Percentiles rank a stretch among this genome's conserved stretches.
Evolutionary conservation across 2,329 filamentous ascomycete species (phyloP).

Genomic region (Purpureocillium lavendulum): DNA sequence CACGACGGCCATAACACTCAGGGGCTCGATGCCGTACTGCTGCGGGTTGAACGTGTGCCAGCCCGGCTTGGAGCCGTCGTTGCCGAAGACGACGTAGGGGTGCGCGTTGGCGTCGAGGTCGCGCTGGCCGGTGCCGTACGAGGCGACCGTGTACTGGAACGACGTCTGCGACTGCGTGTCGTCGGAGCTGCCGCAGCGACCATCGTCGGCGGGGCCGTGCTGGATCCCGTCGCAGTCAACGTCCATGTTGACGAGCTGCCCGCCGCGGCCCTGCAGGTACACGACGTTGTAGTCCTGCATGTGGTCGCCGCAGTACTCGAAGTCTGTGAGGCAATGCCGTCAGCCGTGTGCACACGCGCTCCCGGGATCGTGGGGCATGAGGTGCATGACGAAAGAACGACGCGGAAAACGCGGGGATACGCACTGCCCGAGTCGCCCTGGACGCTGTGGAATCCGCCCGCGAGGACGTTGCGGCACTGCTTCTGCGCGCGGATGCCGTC

Average conservation of each 20-base stretch:
- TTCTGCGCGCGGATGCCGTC: slow-evolving; percentile 26
- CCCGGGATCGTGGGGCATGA: too few species aligned
- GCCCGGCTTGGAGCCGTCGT: slow-evolving; percentile 24
- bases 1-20: slow-evolving; percentile 48
- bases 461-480: slow-evolving; percentile 27
- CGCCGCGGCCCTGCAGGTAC: slow-evolving; percentile 35
- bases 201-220: slow-evolving; percentile 28
- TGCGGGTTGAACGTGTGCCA: slow-evolving; percentile 31
- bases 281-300: slow-evolving; percentile 30
- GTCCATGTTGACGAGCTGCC: slow-evolving; percentile 44
- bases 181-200: slow-evolving; percentile 33
- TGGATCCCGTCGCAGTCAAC: slow-evolving; percentile 49
- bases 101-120: slow-evolving; percentile 44
- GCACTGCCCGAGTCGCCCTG: slow-evolving; percentile 27
- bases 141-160: slow-evolving; percentile 30
- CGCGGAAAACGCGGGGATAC: slow-evolving; percentile 1
- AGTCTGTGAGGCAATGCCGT: slow-evolving; percentile 12
- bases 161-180: slow-evolving; percentile 39
- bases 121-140: slow-evolving; percentile 24
- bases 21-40: slow-evolving; percentile 34
- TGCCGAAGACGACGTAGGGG: slow-evolving; percentile 46
- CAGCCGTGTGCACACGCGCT: too few species aligned
- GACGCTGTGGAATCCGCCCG: slow-evolving; percentile 30
- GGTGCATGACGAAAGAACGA: neutral
- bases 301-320: slow-evolving; percentile 39